Evolutionary conservation across 2,329 filamentous ascomycete species (phyloP).

Genomic region (Verticillium nubilum): DNA sequence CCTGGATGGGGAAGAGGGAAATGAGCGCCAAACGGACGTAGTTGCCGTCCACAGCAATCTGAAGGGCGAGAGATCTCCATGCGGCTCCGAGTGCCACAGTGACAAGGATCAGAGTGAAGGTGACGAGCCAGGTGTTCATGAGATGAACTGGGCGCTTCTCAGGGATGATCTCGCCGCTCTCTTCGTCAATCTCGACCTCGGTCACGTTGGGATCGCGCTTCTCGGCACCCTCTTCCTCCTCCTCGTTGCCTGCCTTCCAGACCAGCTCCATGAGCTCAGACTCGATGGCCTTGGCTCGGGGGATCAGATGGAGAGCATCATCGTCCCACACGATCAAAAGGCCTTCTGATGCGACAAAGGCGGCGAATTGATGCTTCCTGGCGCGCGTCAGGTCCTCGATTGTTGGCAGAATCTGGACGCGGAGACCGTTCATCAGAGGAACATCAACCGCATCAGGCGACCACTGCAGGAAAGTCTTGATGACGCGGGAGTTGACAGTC

Average conservation of each 20-base stretch:
- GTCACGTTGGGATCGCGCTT: conserved; percentile 40
- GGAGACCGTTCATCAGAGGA: conserved; percentile 69
- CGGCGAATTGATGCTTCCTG: conserved; percentile 74
- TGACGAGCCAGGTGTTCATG: conserved; percentile 64
- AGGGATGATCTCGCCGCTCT: conserved; percentile 61
- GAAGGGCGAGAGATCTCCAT: conserved; percentile 63
- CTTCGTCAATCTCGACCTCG: conserved; percentile 61
- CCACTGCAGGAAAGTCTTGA: conserved; percentile 72
- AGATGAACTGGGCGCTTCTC: conserved; percentile 64
- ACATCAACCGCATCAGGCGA: conserved; percentile 69
- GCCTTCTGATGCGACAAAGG: conserved; percentile 67
- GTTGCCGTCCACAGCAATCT: conserved; percentile 58
- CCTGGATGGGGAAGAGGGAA: conserved; percentile 61
- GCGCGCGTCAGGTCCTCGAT: conserved; percentile 65
- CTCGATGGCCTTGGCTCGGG: conserved; percentile 67
- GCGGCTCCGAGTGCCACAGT: conserved; percentile 63
- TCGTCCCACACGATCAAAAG: conserved; percentile 80
- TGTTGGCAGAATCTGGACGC: conserved; percentile 68
- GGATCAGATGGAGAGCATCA: conserved; percentile 64
- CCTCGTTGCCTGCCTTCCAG: conserved; percentile 56
- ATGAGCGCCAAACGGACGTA: conserved; percentile 62
- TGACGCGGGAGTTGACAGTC: conserved; percentile 75
- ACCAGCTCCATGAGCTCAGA: conserved; percentile 72
- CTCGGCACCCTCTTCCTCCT: conserved; percentile 47
- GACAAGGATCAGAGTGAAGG: conserved; percentile 60